Percentiles rank a stretch among this genome's conserved stretches.
Conservation (phyloP, 805 yeast genomes). For the Yarrowia divulgata region DNA sequence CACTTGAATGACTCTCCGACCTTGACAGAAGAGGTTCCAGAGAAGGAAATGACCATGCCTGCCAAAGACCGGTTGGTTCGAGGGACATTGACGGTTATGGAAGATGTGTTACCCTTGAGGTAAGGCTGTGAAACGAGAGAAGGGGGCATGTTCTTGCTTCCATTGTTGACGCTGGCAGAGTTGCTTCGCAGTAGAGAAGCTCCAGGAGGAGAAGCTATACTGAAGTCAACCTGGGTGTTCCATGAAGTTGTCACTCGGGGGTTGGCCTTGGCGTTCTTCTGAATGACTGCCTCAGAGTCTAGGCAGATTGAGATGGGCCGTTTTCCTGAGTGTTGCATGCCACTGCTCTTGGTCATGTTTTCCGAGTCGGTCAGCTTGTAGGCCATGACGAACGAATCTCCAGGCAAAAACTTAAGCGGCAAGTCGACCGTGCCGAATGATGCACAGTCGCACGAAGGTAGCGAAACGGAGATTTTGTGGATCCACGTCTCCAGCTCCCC, state of each 20-base stretch:
- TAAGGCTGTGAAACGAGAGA: conserved; percentile 42
- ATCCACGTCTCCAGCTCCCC: conserved; percentile 50
- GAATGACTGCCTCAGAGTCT: conserved; percentile 28
- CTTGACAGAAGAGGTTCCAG: conserved; percentile 66
- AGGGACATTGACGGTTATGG: conserved; percentile 34
- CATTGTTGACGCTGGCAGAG: neutral
- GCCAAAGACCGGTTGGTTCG: conserved; percentile 38
- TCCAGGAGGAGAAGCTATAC: conserved; percentile 29
- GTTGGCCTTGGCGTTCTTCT: conserved; percentile 7
- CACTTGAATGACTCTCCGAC: conserved; percentile 68
- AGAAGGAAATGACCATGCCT: conserved; percentile 61
- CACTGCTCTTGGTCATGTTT: conserved; percentile 16
- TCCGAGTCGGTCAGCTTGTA: conserved; percentile 43
- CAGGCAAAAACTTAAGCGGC: conserved; percentile 46
- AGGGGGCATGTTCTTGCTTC: conserved; percentile 15
- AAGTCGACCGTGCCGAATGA: conserved; percentile 44
- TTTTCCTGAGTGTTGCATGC: conserved; percentile 22
- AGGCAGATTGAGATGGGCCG: conserved; percentile 20
- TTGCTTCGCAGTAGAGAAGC: conserved; percentile 10
- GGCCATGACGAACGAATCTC: conserved; percentile 48
- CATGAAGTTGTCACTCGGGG: conserved; percentile 31
- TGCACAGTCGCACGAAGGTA: conserved; percentile 46
- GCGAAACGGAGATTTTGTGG: conserved; percentile 41
- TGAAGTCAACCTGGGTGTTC: conserved; percentile 37
- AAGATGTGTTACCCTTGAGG: conserved; percentile 44